Evolutionary conservation across 768 basidiomycete genomes (phyloP), one percentile per base, ranked within the genome.

Genomic region (Termitomyces sp.): DNA sequence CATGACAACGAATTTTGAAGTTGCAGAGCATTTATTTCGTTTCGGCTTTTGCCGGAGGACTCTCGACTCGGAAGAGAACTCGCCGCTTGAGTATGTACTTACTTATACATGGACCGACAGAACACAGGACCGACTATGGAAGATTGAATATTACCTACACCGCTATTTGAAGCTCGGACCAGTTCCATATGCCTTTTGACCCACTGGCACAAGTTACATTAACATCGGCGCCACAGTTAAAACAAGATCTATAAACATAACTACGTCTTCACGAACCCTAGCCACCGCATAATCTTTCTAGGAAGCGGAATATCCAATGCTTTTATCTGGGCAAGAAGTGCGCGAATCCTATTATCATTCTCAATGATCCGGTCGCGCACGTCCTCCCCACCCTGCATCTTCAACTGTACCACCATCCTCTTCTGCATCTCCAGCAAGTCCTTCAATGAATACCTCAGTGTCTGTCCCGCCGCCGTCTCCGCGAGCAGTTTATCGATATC

Each of bases 381-480:
- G 20, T 60, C 54, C 3, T 39, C 54, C 31, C 50, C 33, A 7
- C 48, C 57, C n/a, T 63, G 57, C n/a, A 56, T 33, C 13, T 42
- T 51, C 11, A 67, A 54, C 42, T 57, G 56, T 11, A 56, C 50
- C 9, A 62, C 62, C 31, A 62, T 49, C 43, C 62, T 56, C 43
- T 61, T 63, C 57, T 68, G 68, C 18, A 63, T 56, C 15, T 57
- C 58, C n/a, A 72, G 56, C 20, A 67, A 52, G 31, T 63, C 62
- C 41, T 66, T 63, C 16, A 70, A 58, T 0, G 60, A 53, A n/a
- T 45, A 55, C 43, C 68, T 64, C 5, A 72, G 38, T 1, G 68
- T 60, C 25, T 63, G 63, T 12, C 69, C 71, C 6, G 69, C 70
- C 16, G 67, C 56, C 0, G 70, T 70, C 53, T 70, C 68, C 29